These are phyloP conservation scores for Eremothecium sinecaudum DNA, from an alignment of 1,139 yeast species.

Conservation along the genomic window DNA sequence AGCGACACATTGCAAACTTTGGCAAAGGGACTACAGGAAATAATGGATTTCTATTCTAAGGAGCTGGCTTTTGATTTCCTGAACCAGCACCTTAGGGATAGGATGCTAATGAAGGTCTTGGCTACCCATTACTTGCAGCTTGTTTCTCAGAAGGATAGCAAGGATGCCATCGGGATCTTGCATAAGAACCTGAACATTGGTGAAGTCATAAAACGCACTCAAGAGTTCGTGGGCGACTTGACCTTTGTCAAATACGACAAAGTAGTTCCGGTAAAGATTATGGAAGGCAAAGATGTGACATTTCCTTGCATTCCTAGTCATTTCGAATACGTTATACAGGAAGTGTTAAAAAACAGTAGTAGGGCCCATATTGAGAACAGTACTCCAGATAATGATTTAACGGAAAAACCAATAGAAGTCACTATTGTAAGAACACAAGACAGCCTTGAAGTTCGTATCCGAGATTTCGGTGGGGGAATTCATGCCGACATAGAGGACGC, in stretches of 20 bases:
- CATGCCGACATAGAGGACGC: conserved; percentile 52
- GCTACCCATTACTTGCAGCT: conserved; percentile 76
- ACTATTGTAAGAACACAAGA: conserved; percentile 45
- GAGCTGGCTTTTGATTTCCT: conserved; percentile 51
- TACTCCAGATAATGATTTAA: conserved; percentile 22
- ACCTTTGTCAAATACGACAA: conserved; percentile 75
- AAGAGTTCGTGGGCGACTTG: conserved; percentile 71
- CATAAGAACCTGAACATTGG: conserved; percentile 55
- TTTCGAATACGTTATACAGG: conserved; percentile 77
- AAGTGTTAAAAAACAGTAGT: conserved; percentile 76
- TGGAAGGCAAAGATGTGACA: conserved; percentile 39
- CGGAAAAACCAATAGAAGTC: conserved; percentile 52
- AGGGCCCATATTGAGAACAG: conserved; percentile 74
- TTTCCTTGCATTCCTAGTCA: conserved; percentile 82
- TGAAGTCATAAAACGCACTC: conserved; percentile 50
- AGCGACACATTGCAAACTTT: conserved; percentile 72
- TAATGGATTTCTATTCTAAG: conserved; percentile 43
- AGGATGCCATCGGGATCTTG: conserved; percentile 54
- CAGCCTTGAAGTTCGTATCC: conserved; percentile 55
- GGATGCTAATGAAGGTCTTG: conserved; percentile 75
- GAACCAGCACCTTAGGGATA: conserved; percentile 69
- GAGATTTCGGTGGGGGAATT: conserved; percentile 89
- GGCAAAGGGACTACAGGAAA: conserved; percentile 77
- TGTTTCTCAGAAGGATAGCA: conserved; percentile 34
- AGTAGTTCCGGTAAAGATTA: conserved; percentile 51